These are phyloP conservation scores for sorghum (Sorghum bicolor) DNA, from an alignment of 176 grass and related monocot genomes.

Conservation along the genomic window Sorghum_bicolor_NCBIv3 NC_012877.2:62314501-62315000, in stretches of 20 bases:
- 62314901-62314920: not conserved
- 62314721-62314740: conserved; percentile 29
- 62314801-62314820: conserved; percentile 22
- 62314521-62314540: not conserved
- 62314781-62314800: conserved; percentile 24
- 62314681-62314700: conserved; percentile 55
- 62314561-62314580: not conserved
- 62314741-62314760: conserved; percentile 51
- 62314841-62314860: not conserved
- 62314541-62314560: not conserved
- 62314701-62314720: conserved; percentile 43
- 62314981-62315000: not conserved
- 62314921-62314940: not conserved
- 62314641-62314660: conserved; percentile 23
- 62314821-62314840: conserved; percentile 21
- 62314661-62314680: conserved; percentile 32
- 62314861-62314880: not conserved
- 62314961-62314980: not conserved
- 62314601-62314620: not conserved
- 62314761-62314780: conserved; percentile 19
- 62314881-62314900: not conserved
- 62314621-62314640: conserved; percentile 17
- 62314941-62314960: conserved; percentile 37
- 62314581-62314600: not conserved
- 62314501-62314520: not conserved